A percentile compares a stretch with the other conserved stretches of the same genome.
phyloP scores from a whole-genome alignment of 202 grass and related monocot species.

The Schoenoplectus tabernaemontani region DNA sequence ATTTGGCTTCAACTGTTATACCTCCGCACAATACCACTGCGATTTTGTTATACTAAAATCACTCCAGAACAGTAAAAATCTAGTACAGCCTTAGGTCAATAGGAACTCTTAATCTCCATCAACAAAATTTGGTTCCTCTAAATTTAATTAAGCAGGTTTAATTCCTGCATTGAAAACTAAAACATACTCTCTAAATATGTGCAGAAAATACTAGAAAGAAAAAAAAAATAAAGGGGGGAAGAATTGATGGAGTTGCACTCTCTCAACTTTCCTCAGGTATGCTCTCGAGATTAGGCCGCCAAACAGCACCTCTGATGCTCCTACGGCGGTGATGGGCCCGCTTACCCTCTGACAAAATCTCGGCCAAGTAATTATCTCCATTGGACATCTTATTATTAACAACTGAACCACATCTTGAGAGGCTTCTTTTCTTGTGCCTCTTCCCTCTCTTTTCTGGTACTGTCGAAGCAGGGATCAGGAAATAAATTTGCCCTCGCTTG shows the following conservation, averaged over 20 bases:
- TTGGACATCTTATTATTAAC: neutral
- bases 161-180: neutral
- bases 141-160: neutral
- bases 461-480: conserved; percentile 66
- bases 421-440: conserved; percentile 37
- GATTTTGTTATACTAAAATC: neutral
- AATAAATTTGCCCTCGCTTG: conserved; percentile 69
- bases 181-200: neutral
- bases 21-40: neutral
- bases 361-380: conserved; percentile 40
- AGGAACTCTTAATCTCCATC: neutral
- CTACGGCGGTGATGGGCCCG: conserved; percentile 28
- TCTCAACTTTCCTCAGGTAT: conserved; percentile 59
- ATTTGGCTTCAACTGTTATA: neutral
- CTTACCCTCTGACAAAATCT: conserved; percentile 51
- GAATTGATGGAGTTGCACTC: neutral
- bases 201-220: neutral
- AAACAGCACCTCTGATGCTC: conserved; percentile 44
- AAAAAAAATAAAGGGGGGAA: neutral
- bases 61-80: neutral
- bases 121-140: neutral
- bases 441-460: conserved; percentile 55
- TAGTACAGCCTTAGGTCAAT: neutral
- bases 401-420: neutral
- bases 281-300: conserved; percentile 73